These are phyloP conservation scores for Beta lomatogona DNA, from an alignment of 179 eudicot species.

Conservation along the genomic window DNA sequence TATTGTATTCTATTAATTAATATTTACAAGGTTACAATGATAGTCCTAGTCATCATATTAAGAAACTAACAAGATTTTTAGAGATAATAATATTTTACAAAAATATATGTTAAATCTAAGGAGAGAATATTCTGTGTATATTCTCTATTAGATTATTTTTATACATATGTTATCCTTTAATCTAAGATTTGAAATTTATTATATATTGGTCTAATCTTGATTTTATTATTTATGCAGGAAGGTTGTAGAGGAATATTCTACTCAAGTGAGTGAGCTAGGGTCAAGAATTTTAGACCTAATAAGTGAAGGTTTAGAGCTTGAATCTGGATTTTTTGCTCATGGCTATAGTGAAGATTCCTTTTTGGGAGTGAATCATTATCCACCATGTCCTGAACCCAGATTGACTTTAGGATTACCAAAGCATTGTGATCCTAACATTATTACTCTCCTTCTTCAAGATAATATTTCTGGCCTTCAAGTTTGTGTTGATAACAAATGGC, in stretches of 20 bases:
- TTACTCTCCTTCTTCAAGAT: conserved; percentile 32
- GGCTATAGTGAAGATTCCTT: conserved; percentile 10
- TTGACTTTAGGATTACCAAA: conserved; percentile 32
- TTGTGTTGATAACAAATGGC: conserved; percentile 36
- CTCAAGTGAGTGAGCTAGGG: conserved; percentile 19
- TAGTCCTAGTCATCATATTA: too few relatives aligned
- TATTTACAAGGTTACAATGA: too few relatives aligned
- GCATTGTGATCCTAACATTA: conserved; percentile 29
- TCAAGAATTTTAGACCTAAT: conserved; percentile 21
- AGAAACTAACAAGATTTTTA: too few relatives aligned
- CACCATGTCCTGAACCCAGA: conserved; percentile 34
- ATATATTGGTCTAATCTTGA: neutral
- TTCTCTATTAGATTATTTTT: too few relatives aligned
- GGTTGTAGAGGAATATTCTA: conserved; percentile 15
- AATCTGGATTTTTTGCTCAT: conserved; percentile 17
- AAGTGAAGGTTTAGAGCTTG: conserved; percentile 26
- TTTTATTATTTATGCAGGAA: conserved; percentile 11
- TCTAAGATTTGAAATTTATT: too few relatives aligned
- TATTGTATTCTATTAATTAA: too few relatives aligned
- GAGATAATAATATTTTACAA: too few relatives aligned
- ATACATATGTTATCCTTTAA: too few relatives aligned
- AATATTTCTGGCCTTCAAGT: conserved; percentile 42
- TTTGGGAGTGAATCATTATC: conserved; percentile 29
- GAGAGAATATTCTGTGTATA: too few relatives aligned
- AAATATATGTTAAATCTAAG: too few relatives aligned